Percentiles rank a stretch among this genome's conserved stretches.
These are phyloP conservation scores for Amanita molliuscula DNA, from an alignment of 768 basidiomycete species.

Conservation along the genomic window DNA sequence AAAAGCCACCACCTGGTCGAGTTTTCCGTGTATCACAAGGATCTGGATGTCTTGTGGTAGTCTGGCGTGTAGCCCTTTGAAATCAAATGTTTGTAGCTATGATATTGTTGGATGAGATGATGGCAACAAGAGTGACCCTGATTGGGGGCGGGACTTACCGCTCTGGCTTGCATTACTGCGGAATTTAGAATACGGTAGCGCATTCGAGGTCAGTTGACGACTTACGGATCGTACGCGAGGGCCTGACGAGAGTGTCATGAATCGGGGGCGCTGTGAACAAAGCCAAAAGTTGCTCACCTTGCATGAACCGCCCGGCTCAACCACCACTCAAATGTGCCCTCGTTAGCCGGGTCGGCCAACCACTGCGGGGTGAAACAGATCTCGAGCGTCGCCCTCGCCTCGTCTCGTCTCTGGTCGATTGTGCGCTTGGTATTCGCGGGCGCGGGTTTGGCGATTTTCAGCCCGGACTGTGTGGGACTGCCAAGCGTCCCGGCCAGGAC, in stretches of 20 bases:
- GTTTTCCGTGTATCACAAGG: slow-evolving; percentile 30
- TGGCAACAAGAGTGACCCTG: not conserved
- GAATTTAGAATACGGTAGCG: slow-evolving; percentile 1
- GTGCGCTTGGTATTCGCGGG: slow-evolving; percentile 15
- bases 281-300: not conserved
- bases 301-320: slow-evolving; percentile 16
- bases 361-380: slow-evolving; percentile 24
- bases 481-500: slow-evolving; percentile 28
- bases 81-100: slow-evolving; percentile 21
- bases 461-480: not conserved
- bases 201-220: not conserved
- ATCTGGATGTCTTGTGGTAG: slow-evolving; percentile 21
- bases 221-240: not conserved
- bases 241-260: not conserved
- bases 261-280: not conserved
- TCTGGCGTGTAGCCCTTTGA: slow-evolving; percentile 20
- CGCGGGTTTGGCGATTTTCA: slow-evolving; percentile 7
- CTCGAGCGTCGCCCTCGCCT: slow-evolving; percentile 19
- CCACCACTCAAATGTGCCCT: slow-evolving; percentile 15
- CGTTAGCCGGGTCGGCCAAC: slow-evolving; percentile 11
- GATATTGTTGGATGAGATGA: not conserved
- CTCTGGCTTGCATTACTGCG: slow-evolving; percentile 22
- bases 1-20: slow-evolving; percentile 28
- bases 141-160: slow-evolving; percentile 14
- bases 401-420: slow-evolving; percentile 19